Conservation (phyloP, 345 rosid genomes). For the Cardiospermum halicacabum region DNA sequence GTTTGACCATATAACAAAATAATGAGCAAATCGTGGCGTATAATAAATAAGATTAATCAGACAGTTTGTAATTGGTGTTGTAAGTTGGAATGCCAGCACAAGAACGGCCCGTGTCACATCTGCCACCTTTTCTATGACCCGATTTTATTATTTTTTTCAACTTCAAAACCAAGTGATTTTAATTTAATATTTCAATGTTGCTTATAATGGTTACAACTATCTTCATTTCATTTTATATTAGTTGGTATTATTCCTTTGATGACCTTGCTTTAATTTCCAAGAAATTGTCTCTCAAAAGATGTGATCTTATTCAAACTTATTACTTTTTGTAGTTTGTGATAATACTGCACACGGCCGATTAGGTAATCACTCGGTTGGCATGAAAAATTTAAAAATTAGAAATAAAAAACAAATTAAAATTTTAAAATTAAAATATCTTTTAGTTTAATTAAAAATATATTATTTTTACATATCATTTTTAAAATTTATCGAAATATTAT, state of each 20-base stretch:
- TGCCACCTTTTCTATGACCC: conserved; percentile 12
- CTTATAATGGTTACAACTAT: conserved; percentile 7
- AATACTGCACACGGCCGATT: no score
- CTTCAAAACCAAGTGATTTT: background rate
- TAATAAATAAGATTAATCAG: conserved; percentile 4
- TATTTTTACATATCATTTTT: no score
- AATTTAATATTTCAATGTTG: conserved; percentile 10
- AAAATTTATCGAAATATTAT: no score
- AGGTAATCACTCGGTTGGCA: no score
- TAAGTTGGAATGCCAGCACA: conserved; percentile 12
- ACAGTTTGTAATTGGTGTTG: background rate
- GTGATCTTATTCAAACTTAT: background rate
- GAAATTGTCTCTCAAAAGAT: conserved; percentile 1
- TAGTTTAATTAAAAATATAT: no score
- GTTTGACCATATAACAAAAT: conserved; percentile 1
- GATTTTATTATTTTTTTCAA: background rate
- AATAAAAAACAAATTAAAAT: no score
- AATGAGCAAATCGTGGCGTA: background rate
- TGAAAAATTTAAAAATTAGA: no score
- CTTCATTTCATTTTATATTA: background rate
- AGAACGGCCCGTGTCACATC: conserved; percentile 5
- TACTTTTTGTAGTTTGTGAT: background rate
- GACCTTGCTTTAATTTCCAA: background rate
- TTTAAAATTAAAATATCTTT: no score
- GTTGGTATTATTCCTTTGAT: conserved; percentile 2